Conservation (phyloP, 2,329 filamentous ascomycete genomes). For the Scedosporium aurantiacum region DNA sequence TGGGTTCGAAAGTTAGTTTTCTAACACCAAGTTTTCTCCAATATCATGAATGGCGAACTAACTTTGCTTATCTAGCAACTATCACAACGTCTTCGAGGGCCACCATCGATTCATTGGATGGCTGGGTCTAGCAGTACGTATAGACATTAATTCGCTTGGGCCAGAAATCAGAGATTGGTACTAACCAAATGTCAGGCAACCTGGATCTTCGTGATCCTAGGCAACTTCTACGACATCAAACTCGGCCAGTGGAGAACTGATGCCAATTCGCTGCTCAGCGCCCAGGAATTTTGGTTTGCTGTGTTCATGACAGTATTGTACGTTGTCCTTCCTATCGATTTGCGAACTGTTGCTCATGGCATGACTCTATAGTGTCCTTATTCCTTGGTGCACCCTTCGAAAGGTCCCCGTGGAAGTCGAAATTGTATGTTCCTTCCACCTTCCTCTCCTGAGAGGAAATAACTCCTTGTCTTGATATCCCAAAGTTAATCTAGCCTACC, state of each 20-base stretch:
- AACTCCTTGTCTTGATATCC: background rate
- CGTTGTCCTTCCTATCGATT: slow-evolving; percentile 2
- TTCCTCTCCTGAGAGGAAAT: background rate
- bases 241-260: slow-evolving; percentile 21
- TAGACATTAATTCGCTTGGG: background rate
- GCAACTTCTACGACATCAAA: slow-evolving; percentile 26
- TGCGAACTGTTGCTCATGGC: background rate
- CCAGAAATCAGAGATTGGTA: slow-evolving; percentile 26
- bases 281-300: slow-evolving; percentile 29
- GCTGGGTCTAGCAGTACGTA: slow-evolving; percentile 24
- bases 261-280: slow-evolving; percentile 21
- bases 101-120: slow-evolving; percentile 31
- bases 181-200: slow-evolving; percentile 17
- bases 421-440: slow-evolving; percentile 19
- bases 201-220: slow-evolving; percentile 26
- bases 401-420: slow-evolving; percentile 27
- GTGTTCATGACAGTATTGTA: slow-evolving; percentile 29
- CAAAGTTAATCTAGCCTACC: background rate
- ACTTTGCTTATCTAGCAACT: slow-evolving; percentile 17
- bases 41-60: background rate
- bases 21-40: background rate
- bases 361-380: slow-evolving; percentile 19
- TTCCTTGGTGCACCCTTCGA: slow-evolving; percentile 28
- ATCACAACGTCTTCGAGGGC: slow-evolving; percentile 29
- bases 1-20: slow-evolving; percentile 28